Evolutionary conservation across 331 rosid genomes (phyloP), one percentile per base, ranked within the genome.

Genomic region (Rosa hybrid): DNA sequence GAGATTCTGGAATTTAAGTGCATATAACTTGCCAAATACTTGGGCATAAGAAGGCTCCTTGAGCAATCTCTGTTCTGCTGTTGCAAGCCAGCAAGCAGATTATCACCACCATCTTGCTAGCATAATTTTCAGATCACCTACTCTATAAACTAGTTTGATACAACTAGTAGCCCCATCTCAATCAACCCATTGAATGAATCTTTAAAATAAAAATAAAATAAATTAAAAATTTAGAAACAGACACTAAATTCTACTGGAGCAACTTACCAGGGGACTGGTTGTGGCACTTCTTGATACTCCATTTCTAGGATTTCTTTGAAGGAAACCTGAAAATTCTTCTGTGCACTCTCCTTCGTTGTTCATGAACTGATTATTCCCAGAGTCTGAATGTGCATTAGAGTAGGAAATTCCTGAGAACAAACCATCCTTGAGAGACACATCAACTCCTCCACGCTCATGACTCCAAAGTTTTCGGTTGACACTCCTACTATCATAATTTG

Each of bases 341-440:
- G 82, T 71, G 67, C 42, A 64, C 62, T 85, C 90, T 81, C 77
- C 87, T 54, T 78, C 75, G 1, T 48, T 46, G 57, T 77, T 72
- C 62, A 75, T 77, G 80, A 81, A 82, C 76, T 72, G 81, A 51
- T 77, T 83, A 50, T 59, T 83, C 44, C 41, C 49, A 18, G 83
- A 79, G 77, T 83, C 75, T 5, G 81, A 81, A 63, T 54, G 78
- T 23, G 82, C 44, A 39, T 83, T 88, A 7, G 85, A 80, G 63
- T 68, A 72, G 8, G 82, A 81, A 60, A 77, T 68, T 78, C 79
- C 90, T 3, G 93, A 86, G 82, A 94, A 89, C 48, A 94, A 79
- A 69, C 96, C 98, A 78, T 92, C 98, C 87, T 92, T 90, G 64
- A 94, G 97, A 77, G 98, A 92, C 80, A 92, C 91, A 67, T 94